Evolutionary conservation across 2,329 filamentous ascomycete species (phyloP).

Genomic region (Epichloe baconii): DNA sequence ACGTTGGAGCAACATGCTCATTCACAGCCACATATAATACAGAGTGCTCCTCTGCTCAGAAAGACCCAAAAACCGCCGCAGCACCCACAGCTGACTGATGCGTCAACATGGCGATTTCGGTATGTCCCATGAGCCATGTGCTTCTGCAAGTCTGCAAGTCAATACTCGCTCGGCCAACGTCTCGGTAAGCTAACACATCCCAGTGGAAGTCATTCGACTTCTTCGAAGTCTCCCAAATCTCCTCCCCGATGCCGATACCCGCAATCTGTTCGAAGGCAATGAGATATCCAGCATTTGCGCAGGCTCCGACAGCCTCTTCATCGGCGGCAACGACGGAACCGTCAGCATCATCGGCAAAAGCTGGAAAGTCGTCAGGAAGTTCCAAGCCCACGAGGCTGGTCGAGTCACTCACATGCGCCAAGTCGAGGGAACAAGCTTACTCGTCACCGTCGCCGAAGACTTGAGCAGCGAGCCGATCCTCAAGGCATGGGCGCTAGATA

Average conservation of each 20-base stretch:
- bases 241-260: slow-evolving; percentile 68
- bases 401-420: slow-evolving; percentile 87
- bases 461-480: slow-evolving; percentile 74
- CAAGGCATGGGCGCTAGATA: slow-evolving; percentile 97
- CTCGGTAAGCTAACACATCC: background rate
- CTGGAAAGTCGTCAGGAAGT: slow-evolving; percentile 78
- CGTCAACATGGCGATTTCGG: slow-evolving; percentile 23
- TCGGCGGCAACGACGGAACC: slow-evolving; percentile 72
- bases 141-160: background rate
- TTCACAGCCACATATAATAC: background rate
- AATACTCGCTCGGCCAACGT: background rate
- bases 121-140: slow-evolving; percentile 7
- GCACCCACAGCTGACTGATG: slow-evolving; percentile 9
- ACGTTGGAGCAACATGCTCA: background rate
- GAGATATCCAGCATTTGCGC: slow-evolving; percentile 76
- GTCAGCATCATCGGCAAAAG: slow-evolving; percentile 77
- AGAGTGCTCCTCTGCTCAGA: background rate
- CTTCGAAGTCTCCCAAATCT: slow-evolving; percentile 86
- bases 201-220: slow-evolving; percentile 99
- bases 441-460: slow-evolving; percentile 82
- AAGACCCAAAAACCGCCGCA: background rate
- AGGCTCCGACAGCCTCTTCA: slow-evolving; percentile 78
- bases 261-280: slow-evolving; percentile 66
- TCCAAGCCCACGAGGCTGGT: slow-evolving; percentile 70
- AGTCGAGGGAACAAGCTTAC: slow-evolving; percentile 70